Percentiles rank a stretch among this genome's conserved stretches.
Evolutionary conservation across 148 eudicot species (phyloP).

Genomic region (Dysphania ambrosioides): DNA sequence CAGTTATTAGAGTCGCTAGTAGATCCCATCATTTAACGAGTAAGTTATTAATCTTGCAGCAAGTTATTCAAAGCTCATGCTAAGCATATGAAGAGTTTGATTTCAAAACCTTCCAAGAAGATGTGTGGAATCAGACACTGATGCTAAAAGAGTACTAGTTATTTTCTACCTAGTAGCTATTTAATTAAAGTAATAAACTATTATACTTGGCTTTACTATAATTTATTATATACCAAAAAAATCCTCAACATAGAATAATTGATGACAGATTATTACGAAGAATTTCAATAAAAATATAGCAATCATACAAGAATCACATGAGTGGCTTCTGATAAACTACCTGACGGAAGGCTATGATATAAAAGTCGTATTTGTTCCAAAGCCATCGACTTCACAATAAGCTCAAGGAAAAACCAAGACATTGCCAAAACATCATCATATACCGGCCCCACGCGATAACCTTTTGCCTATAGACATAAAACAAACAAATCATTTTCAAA

Average conservation of each 20-base stretch:
- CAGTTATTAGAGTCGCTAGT: too few species aligned
- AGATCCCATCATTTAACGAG: too few species aligned
- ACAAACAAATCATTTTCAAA: background rate
- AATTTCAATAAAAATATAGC: background rate
- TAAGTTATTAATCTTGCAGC: too few species aligned
- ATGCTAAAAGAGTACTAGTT: too few species aligned
- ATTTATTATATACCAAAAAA: background rate
- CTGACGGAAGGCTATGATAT: conserved; percentile 81
- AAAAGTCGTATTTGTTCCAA: conserved; percentile 91
- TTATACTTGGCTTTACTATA: too few species aligned
- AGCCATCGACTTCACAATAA: conserved; percentile 96
- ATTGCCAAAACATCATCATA: conserved; percentile 97
- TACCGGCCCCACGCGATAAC: conserved; percentile 96
- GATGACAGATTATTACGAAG: background rate
- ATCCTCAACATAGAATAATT: background rate
- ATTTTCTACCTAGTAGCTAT: too few species aligned
- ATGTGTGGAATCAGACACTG: too few species aligned
- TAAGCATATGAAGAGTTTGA: too few species aligned
- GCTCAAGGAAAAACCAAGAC: conserved; percentile 99
- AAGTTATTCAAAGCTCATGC: too few species aligned
- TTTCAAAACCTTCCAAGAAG: too few species aligned
- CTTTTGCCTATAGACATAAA: conserved; percentile 74
- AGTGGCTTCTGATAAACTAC: conserved; percentile 36
- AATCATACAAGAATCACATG: background rate
- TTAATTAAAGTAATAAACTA: too few species aligned